Conservation (phyloP, 495 filamentous ascomycete genomes). For the Penicillium steckii region DNA sequence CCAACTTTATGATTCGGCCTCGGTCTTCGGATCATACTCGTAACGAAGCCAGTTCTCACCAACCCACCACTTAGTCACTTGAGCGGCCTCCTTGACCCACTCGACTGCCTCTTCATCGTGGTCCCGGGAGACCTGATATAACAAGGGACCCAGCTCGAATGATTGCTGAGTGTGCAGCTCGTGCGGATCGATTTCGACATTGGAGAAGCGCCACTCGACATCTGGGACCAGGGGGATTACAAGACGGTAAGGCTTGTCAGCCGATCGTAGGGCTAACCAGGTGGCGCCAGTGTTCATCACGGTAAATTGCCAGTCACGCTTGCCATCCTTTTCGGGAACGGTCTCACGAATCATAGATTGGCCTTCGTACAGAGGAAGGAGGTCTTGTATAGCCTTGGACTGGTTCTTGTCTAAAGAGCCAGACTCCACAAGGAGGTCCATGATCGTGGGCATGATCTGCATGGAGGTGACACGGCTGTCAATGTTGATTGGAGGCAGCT, state of each 20-base stretch:
- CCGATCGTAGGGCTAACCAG: conserved; percentile 30
- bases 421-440: conserved; percentile 38
- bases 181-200: conserved; percentile 33
- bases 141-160: conserved; percentile 23
- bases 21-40: conserved; percentile 26
- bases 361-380: conserved; percentile 44
- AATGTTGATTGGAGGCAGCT: conserved; percentile 36
- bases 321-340: conserved; percentile 17
- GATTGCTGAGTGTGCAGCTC: conserved; percentile 29
- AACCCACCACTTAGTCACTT: conserved; percentile 38
- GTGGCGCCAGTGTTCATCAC: conserved; percentile 43
- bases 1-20: conserved; percentile 6
- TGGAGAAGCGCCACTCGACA: conserved; percentile 38
- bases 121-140: conserved; percentile 19
- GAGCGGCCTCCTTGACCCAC: conserved; percentile 40
- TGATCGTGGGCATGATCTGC: conserved; percentile 42
- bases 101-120: conserved; percentile 33
- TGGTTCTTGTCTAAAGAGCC: conserved; percentile 27
- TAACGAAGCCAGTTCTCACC: conserved; percentile 35
- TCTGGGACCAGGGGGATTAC: conserved; percentile 37
- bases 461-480: conserved; percentile 32
- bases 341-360: conserved; percentile 41
- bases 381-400: conserved; percentile 26
- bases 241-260: conserved; percentile 32
- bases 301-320: conserved; percentile 41